Evolutionary conservation across 148 eudicot genomes (phyloP), one percentile per base, ranked within the genome.

Genomic region (Polygonum maritimum): DNA sequence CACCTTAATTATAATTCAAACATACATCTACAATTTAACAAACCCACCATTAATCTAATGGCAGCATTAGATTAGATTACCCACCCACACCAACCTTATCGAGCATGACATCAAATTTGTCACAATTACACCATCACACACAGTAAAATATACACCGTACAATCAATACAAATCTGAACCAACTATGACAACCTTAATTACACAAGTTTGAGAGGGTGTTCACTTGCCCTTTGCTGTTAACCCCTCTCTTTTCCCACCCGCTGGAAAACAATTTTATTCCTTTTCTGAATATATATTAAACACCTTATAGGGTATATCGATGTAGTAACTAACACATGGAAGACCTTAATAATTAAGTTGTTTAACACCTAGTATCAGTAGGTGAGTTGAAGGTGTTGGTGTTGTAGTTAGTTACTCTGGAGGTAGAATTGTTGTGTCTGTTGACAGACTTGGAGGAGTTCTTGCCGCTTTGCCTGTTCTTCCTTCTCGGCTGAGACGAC

Each of bases 401-500:
- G 71, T 15, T 67, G 71, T 16, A 35, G 10, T 51, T 14, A 67
- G 71, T 16, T 14, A 67, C 45, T 35, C 36, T 35, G 71, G 71
- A 38, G 44, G 16, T 2, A 31, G 38, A 11, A 3, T 26, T 26
- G 31, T 12, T 60, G 36, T 60, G 69, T 31, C 36, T 60, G 44
- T 21, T 36, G 41, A 10, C 16, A 38, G 71, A 67, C 36, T 67
- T 67, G 71, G 41, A 15, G 41, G 71, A 16, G 5, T 38, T n/a
- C 18, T 19, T 44, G 16, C 58, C 54, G 15, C 79, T 80, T 73
- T 88, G 92, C 79, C 75, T 82, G 80, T 76, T 84, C 75, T 83
- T 87, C 71, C 93, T 86, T 76, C 91, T 87, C 4, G 82, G 83
- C 16, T 83, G 86, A 0, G 87, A 74, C 12, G 87, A 82, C 54